Base-by-base conservation (phyloP, 2,329 filamentous ascomycete species). In the Aureobasidium pullulans region DNA sequence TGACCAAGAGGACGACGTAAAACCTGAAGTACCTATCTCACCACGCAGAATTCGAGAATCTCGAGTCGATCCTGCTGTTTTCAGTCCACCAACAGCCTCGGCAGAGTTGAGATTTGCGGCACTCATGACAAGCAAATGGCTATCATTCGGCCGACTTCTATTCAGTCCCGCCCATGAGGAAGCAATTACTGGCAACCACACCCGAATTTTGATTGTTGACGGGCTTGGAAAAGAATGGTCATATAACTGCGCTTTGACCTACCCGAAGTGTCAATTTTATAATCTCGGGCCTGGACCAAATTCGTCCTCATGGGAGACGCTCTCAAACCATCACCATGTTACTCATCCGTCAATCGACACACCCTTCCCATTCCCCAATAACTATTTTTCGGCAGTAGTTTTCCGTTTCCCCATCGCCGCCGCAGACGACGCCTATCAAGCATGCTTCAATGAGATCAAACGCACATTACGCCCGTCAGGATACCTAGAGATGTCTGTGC, bases 191-290 rank as follows among this genome's bases (percentile, higher is more conserved):
- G 75, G 79, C 0, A 78, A 69, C 71, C 73, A 87, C 79, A 75
- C 82, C 75, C 58, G 86, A 77, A 84, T 94, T 29, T 79, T 94
- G 3, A 86, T 94, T 16, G 81, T 94, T 60, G 89, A 94, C 73
- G 89, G 89, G 5, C 84, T 94, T 32, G 89, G 89, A n/a, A 92
- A 91, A 67, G 89, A 94, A 68, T 94, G 89, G 89, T 92, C 89
- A 0, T 92, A 90, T 70, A 93, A 91, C 66, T 88, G 88, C 19
- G 88, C 89, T 6, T 84, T 92, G 68, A 90, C 88, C 1, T 93
- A 93, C 64, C 86, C 87, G 0, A 79, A 79, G 0, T 86, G 86
- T 0, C 86, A 84, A 1, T 87, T 94, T 63, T 93, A 89, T 75
- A 90, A 92, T 68, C 78, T 93, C 28, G 73, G 73, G 4, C 62